Base-by-base conservation (phyloP, 768 basidiomycete species). In the Boletus reticuloceps region DNA sequence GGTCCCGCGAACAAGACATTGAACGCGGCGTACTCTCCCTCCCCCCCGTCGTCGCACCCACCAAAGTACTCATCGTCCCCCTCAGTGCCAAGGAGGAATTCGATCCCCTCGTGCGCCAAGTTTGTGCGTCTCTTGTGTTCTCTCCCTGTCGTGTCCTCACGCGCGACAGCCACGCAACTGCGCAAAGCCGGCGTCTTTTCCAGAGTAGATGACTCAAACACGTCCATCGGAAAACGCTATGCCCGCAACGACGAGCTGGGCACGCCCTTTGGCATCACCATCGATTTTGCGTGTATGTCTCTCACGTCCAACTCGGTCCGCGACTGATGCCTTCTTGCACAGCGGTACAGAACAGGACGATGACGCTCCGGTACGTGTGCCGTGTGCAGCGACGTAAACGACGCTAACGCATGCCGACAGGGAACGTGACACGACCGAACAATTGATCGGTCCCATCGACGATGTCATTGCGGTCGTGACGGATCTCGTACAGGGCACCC, bases 241-340 rank as follows among this genome's bases (percentile, higher is more conserved):
- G 86, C 97, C 13, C 84, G 97, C 55, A 99, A 98, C 74, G 97
- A 99, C 74, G 97, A 98, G 75, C 82, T 99, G 43, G 97, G 97
- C 59, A 98, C 97, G 31, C 97, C 97, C 2, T 99, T 89, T 72
- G 97, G 96, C 47, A 80, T 96, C 54, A 99, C 97, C 2, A 80
- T 98, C 53, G 96, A 98, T 73, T 98, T 98, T 75, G 97, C 95
- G 7, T 85, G 87, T 89, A 43, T 3, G 63, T 61, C 7, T 10
- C 4, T 1, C 3, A 8, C 17, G 2, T 10, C 4, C 36, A 5
- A 17, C 39, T 4, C 10, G 6, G 0, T 22, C 14, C 37, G 14
- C 14, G 39, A 14, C 41, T 44, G 32, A 55, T 45, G 25, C 3
- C 6, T 32, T 29, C 55, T 4, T 10, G 27, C 2, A 57, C 71